A percentile compares a stretch with the other conserved stretches of the same genome.
phyloP scores from a whole-genome alignment of 345 rosid genomes.

The Euphorbia lathyris region DNA sequence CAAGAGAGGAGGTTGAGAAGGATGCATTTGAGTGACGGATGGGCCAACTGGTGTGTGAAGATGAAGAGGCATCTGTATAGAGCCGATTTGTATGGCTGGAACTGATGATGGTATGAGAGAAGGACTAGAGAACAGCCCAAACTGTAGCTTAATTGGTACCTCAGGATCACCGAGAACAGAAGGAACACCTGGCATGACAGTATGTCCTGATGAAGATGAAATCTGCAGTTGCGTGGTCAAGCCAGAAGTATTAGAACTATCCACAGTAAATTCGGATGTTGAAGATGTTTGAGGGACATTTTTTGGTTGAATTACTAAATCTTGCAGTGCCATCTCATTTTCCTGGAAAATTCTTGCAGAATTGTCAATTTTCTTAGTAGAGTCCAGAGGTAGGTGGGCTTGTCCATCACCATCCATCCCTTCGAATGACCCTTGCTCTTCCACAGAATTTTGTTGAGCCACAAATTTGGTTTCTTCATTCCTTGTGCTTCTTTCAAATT shows the following conservation, averaged over 20 bases:
- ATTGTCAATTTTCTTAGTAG: constrained; percentile 38
- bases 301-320: constrained; percentile 41
- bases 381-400: constrained; percentile 35
- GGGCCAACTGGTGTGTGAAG: constrained; percentile 67
- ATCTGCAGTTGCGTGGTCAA: constrained; percentile 31
- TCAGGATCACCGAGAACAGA: constrained; percentile 33
- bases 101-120: constrained; percentile 85
- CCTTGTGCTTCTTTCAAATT: constrained; percentile 57
- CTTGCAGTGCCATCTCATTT: constrained; percentile 53
- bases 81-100: constrained; percentile 99
- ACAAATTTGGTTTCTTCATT: constrained; percentile 43
- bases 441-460: constrained; percentile 39
- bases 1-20: constrained; percentile 75
- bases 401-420: constrained; percentile 37
- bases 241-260: constrained; percentile 35
- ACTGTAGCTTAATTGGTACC: constrained; percentile 76
- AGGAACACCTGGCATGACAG: constrained; percentile 35
- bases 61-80: constrained; percentile 99
- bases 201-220: constrained; percentile 45
- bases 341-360: constrained; percentile 48
- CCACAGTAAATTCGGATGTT: constrained; percentile 37
- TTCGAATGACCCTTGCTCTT: constrained; percentile 41
- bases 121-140: constrained; percentile 94
- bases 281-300: constrained; percentile 34
- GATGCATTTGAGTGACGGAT: constrained; percentile 59